phyloP scores from a whole-genome alignment of 495 filamentous ascomycete genomes.

The Aspergillus olivimuriae region DNA sequence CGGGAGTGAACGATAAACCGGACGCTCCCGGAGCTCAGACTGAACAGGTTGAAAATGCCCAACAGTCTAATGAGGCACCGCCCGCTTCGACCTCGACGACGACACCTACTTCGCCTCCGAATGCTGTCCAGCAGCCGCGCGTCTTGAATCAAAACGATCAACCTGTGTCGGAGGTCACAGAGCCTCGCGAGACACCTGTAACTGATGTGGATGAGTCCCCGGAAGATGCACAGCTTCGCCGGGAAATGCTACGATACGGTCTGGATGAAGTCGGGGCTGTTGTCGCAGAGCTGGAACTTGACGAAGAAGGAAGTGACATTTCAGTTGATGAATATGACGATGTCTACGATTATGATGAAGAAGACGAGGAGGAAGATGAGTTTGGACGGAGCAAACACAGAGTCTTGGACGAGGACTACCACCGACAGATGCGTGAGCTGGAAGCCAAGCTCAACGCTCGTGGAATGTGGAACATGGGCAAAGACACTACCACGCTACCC shows the following conservation, averaged over 20 bases:
- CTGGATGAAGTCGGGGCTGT: conserved; percentile 80
- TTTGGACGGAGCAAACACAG: conserved; percentile 60
- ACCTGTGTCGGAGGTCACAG: conserved; percentile 18
- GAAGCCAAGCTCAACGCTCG: conserved; percentile 60
- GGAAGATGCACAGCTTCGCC: conserved; percentile 74
- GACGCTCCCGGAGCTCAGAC: conserved; percentile 13
- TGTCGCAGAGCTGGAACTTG: conserved; percentile 86
- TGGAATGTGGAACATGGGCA: conserved; percentile 49
- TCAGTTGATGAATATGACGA: conserved; percentile 53
- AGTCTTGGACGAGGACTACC: conserved; percentile 65
- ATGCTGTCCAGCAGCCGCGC: too few species aligned
- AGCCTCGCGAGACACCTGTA: conserved; percentile 24
- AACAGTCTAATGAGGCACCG: too few species aligned
- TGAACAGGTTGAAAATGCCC: background rate
- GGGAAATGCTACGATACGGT: conserved; percentile 88
- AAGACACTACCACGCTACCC: conserved; percentile 30
- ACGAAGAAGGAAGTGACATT: conserved; percentile 57
- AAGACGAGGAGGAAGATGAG: conserved; percentile 59
- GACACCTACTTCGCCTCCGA: too few species aligned
- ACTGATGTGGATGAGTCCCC: conserved; percentile 56
- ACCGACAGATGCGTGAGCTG: conserved; percentile 75
- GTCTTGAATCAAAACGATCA: conserved; percentile 17
- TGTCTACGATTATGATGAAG: conserved; percentile 41
- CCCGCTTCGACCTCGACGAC: too few species aligned
- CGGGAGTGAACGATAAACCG: conserved; percentile 52